Conservation (phyloP, 331 rosid genomes). For the Pyracantha coccinea region DNA sequence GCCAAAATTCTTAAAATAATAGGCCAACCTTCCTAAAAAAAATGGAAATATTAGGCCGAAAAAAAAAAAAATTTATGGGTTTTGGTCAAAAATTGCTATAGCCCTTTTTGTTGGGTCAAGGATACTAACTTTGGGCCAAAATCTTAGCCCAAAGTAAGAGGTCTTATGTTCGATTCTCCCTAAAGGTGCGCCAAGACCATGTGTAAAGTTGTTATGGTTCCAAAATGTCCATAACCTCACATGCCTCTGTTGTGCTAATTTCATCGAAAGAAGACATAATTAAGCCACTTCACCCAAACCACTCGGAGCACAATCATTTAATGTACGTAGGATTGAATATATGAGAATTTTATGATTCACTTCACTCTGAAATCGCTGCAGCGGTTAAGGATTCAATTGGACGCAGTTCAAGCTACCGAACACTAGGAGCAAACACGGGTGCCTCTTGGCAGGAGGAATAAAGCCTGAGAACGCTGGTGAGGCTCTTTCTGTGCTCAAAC, state of each 20-base stretch:
- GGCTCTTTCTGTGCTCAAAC: constrained; percentile 64
- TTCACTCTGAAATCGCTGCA: constrained; percentile 21
- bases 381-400: constrained; percentile 76
- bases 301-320: not conserved
- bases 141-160: too few species aligned
- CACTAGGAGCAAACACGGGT: constrained; percentile 65
- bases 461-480: constrained; percentile 58
- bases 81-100: not conserved
- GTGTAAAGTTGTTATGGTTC: too few species aligned
- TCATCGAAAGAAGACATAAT: too few species aligned
- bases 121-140: not conserved
- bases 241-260: too few species aligned
- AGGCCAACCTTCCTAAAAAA: too few species aligned
- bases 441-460: constrained; percentile 94
- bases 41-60: too few species aligned
- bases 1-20: not conserved
- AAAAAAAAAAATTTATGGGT: not conserved
- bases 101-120: not conserved
- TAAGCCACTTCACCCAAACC: too few species aligned
- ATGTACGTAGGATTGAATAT: not conserved
- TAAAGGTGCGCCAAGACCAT: too few species aligned
- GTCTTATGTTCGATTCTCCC: too few species aligned
- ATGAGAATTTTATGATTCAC: constrained; percentile 3
- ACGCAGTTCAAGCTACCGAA: constrained; percentile 51
- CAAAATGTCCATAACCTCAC: too few species aligned